Percentiles rank a stretch among this genome's conserved stretches.
Evolutionary conservation across 768 basidiomycete species (phyloP).

Genomic region (Kwoniella pini): DNA sequence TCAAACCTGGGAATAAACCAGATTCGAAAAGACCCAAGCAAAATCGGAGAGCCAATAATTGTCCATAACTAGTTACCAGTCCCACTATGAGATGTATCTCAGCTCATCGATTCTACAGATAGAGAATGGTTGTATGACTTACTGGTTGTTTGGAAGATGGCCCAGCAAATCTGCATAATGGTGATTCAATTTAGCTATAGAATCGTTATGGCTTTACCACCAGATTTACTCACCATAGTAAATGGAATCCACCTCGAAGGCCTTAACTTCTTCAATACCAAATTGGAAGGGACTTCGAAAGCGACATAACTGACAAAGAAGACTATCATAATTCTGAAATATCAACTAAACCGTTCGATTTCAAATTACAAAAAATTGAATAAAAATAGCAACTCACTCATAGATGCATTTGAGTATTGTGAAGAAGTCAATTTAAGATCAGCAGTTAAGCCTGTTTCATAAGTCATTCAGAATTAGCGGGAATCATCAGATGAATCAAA

Average conservation of each 20-base stretch:
- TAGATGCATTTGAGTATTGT: slow-evolving; percentile 48
- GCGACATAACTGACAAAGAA: slow-evolving; percentile 54
- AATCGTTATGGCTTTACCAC: neutral
- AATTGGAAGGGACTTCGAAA: slow-evolving; percentile 51
- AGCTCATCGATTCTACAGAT: too few relatives aligned
- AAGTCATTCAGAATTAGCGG: neutral
- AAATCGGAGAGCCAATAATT: slow-evolving; percentile 50
- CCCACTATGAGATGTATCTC: slow-evolving; percentile 39
- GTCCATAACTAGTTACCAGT: slow-evolving; percentile 46
- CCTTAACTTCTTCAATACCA: slow-evolving; percentile 49
- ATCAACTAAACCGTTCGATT: too few relatives aligned
- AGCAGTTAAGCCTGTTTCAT: slow-evolving; percentile 44
- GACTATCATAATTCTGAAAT: slow-evolving; percentile 16
- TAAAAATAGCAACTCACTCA: slow-evolving; percentile 33
- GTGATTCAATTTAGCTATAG: neutral
- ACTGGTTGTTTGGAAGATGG: slow-evolving; percentile 51
- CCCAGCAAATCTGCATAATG: slow-evolving; percentile 38
- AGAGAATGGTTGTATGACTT: slow-evolving; percentile 7
- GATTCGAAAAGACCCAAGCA: slow-evolving; percentile 48
- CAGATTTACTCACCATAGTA: slow-evolving; percentile 43
- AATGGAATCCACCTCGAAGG: slow-evolving; percentile 51
- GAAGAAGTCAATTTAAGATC: slow-evolving; percentile 43
- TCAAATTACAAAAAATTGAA: too few relatives aligned
- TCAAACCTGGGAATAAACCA: slow-evolving; percentile 45
- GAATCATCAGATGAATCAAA: neutral